A percentile compares a stretch with the other conserved stretches of the same genome.
Evolutionary conservation across 148 eudicot genomes (phyloP).

Genomic region (Vaccinium corymbosum): DNA sequence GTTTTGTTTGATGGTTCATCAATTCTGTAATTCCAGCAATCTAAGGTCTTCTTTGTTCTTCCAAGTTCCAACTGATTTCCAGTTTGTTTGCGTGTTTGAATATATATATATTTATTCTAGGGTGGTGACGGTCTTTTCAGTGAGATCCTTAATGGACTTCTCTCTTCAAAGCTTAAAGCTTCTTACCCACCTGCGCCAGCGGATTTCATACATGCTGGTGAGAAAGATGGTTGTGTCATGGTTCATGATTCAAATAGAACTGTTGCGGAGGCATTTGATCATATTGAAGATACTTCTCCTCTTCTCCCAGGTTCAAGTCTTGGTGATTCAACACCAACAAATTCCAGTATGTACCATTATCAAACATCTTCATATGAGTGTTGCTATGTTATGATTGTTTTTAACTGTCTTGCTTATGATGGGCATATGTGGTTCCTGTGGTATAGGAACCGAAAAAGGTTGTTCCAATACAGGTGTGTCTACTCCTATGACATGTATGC

Average conservation of each 20-base stretch:
- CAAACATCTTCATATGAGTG: neutral
- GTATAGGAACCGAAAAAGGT: conserved; percentile 41
- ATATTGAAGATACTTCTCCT: conserved; percentile 50
- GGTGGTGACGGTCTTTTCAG: conserved; percentile 98
- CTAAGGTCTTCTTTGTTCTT: conserved; percentile 2
- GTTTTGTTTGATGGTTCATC: conserved; percentile 1
- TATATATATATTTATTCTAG: conserved; percentile 30
- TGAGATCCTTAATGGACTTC: conserved; percentile 84
- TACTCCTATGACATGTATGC: neutral
- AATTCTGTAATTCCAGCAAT: neutral
- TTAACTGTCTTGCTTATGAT: conserved; percentile 21
- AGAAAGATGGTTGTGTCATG: conserved; percentile 25
- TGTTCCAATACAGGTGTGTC: conserved; percentile 41
- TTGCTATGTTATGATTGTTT: conserved; percentile 17
- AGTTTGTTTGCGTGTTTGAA: neutral
- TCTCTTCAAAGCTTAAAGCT: conserved; percentile 72
- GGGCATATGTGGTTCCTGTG: conserved; percentile 25
- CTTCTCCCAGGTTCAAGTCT: conserved; percentile 45
- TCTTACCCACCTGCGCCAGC: conserved; percentile 72
- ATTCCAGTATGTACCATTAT: conserved; percentile 43
- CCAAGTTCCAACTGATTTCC: neutral
- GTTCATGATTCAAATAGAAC: conserved; percentile 38
- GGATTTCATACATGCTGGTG: conserved; percentile 40
- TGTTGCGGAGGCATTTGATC: conserved; percentile 32
- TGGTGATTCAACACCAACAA: conserved; percentile 33